A percentile compares a stretch with the other conserved stretches of the same genome.
These are phyloP conservation scores for Pseudocercospora fuligena DNA, from an alignment of 2,329 filamentous ascomycete species.

Conservation along the genomic window DNA sequence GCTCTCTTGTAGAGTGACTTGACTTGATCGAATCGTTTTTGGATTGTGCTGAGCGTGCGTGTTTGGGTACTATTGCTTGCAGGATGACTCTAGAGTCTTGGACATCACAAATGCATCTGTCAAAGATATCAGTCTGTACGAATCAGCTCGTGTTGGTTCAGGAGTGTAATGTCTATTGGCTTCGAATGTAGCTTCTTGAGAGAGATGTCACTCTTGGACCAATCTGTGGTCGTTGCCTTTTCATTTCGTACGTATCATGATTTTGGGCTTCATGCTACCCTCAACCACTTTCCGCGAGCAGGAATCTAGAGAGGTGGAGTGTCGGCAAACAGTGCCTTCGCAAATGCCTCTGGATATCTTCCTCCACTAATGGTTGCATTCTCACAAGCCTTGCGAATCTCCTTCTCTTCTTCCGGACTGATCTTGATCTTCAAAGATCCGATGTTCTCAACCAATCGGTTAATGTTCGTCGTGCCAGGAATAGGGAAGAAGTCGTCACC, in stretches of 20 bases:
- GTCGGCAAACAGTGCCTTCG: conserved; percentile 44
- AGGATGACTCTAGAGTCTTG: conserved; percentile 2
- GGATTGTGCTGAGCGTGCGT: conserved; percentile 1
- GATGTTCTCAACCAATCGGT: conserved; percentile 53
- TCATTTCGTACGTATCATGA: background rate
- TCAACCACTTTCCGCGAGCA: background rate
- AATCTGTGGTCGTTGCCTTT: background rate
- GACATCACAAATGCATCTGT: background rate
- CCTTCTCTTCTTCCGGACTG: conserved; percentile 43
- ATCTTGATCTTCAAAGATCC: conserved; percentile 43
- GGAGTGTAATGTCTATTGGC: conserved; percentile 11
- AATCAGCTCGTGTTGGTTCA: background rate
- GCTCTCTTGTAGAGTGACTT: conserved; percentile 21
- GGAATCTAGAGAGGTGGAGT: conserved; percentile 40
- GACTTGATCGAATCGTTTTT: background rate
- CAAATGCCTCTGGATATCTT: conserved; percentile 47
- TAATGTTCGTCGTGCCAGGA: conserved; percentile 57
- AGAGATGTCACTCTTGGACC: background rate
- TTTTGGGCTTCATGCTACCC: background rate
- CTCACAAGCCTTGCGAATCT: conserved; percentile 44
- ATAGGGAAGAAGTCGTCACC: conserved; percentile 61
- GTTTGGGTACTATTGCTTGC: conserved; percentile 1
- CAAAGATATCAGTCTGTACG: background rate
- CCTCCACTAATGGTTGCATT: conserved; percentile 41
- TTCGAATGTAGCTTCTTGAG: conserved; percentile 17